Base-by-base conservation (phyloP, 2,329 filamentous ascomycete species). In the Fusarium dimerum region DNA sequence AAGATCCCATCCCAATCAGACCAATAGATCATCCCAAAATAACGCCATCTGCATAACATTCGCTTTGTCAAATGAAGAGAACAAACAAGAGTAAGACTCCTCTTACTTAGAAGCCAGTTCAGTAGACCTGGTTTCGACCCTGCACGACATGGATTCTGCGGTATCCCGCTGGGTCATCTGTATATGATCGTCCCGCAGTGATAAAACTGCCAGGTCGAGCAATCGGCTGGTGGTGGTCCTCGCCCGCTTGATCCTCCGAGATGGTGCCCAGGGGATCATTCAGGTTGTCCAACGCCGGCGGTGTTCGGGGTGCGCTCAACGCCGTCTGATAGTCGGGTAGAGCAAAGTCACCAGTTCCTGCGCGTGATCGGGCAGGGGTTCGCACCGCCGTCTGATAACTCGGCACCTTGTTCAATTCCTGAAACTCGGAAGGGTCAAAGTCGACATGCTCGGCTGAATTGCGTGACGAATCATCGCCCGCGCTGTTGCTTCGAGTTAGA, bases 341-440 rank as follows among this genome's bases (percentile, higher is more conserved):
- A 12, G 71, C 71, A 6, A 74, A 69, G 32, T 77, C 76, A 18
- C 78, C 77, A 7, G 77, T 71, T 41, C 76, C 77, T 45, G 74
- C 78, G 13, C 76, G 76, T 34, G 79, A 77, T 46, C 81, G 78
- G 15, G 84, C 81, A 6, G 85, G 83, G 1, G 85, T 83, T 57
- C 82, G 83, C 26, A 91, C 83, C 0, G 89, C 89, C 1, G 89
- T 92, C 15, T 82, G 81, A 68, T 92, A 92, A 51, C 88, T 92
- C 1, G 89, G 89, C 2, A 92, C 88, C 59, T 88, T 88, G 67
- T 79, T 88, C 40, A 92, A 73, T 57, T 85, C 81, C 44, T 81
- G 80, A 59, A 90, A 73, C 56, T 88, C 84, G 16, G 78, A 73
- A 52, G 86, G 81, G 32, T 81, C 76, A 44, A 78, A 77, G 54